These are phyloP conservation scores for Proliferodiscus dingleyae DNA, from an alignment of 2,329 filamentous ascomycete species.

Conservation along the genomic window DNA sequence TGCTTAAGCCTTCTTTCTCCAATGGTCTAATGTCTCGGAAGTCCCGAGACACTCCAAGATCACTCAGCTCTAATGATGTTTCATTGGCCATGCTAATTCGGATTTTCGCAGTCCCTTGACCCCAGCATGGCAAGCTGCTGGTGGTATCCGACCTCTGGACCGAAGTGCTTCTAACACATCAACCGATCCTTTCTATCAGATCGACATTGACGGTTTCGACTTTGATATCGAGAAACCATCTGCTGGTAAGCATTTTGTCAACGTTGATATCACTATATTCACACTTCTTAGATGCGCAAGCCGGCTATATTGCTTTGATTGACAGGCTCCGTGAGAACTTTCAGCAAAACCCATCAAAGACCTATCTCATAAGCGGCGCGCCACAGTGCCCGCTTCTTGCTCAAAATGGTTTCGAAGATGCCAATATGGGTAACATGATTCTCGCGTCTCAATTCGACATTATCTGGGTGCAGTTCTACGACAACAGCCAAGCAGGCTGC, in stretches of 20 bases:
- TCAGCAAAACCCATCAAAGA: slow-evolving; percentile 19
- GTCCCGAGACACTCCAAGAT: too few relatives aligned
- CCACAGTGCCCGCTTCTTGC: slow-evolving; percentile 29
- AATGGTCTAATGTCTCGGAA: too few relatives aligned
- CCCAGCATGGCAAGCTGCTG: slow-evolving; percentile 28
- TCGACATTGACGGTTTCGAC: slow-evolving; percentile 32
- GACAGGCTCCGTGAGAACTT: slow-evolving; percentile 27
- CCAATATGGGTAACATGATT: slow-evolving; percentile 30
- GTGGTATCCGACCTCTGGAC: slow-evolving; percentile 28
- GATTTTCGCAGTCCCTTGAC: too few relatives aligned
- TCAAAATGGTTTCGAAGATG: slow-evolving; percentile 11
- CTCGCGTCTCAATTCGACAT: slow-evolving; percentile 26
- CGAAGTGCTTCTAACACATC: slow-evolving; percentile 15
- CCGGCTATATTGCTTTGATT: slow-evolving; percentile 28
- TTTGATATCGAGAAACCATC: slow-evolving; percentile 29
- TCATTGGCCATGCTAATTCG: too few relatives aligned
- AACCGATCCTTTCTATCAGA: slow-evolving; percentile 11
- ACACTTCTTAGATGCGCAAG: slow-evolving; percentile 17
- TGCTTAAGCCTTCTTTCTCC: too few relatives aligned
- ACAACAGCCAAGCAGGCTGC: slow-evolving; percentile 24
- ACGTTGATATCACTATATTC: slow-evolving; percentile 1
- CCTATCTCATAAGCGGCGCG: slow-evolving; percentile 30
- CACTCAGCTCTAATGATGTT: too few relatives aligned
- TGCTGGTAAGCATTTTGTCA: slow-evolving; percentile 13
- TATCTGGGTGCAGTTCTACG: slow-evolving; percentile 32